These are phyloP conservation scores for Pichia pseudocactophila DNA, from an alignment of 805 yeast genomes.

Conservation along the genomic window DNA sequence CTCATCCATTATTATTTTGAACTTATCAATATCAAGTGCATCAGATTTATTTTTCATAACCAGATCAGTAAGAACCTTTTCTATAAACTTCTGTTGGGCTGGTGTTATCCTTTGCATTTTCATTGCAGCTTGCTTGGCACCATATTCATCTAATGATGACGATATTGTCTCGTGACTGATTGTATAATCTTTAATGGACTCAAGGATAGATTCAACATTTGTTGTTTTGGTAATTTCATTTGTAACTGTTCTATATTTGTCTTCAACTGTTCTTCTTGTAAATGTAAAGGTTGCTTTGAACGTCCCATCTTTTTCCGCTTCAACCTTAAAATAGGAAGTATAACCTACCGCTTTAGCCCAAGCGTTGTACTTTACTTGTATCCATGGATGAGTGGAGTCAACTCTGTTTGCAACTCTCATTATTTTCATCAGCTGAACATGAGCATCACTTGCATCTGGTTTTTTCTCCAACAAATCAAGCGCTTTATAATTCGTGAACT, in stretches of 20 bases:
- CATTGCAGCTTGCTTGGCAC: slow-evolving; percentile 1
- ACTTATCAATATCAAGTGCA: slow-evolving; percentile 16
- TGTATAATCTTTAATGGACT: not conserved
- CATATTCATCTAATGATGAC: slow-evolving; percentile 1
- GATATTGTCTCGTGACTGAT: not conserved
- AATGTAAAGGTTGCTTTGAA: slow-evolving; percentile 1
- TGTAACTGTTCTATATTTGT: not conserved
- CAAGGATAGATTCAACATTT: slow-evolving; percentile 2
- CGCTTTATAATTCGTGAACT: slow-evolving; percentile 23
- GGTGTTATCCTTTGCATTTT: not conserved
- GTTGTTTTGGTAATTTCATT: not conserved
- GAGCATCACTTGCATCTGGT: slow-evolving; percentile 10
- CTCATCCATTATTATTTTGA: slow-evolving; percentile 11
- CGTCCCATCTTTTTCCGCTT: slow-evolving; percentile 1
- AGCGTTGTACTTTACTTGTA: slow-evolving; percentile 7
- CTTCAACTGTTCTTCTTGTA: not conserved
- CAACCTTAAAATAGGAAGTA: slow-evolving; percentile 8
- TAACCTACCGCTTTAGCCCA: slow-evolving; percentile 8
- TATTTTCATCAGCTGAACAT: slow-evolving; percentile 8
- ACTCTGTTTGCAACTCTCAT: slow-evolving; percentile 7
- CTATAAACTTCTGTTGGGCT: slow-evolving; percentile 8
- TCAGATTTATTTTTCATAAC: slow-evolving; percentile 16
- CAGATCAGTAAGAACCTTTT: slow-evolving; percentile 10
- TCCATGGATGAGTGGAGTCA: slow-evolving; percentile 6
- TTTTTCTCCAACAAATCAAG: slow-evolving; percentile 17